Conservation (phyloP, 2,329 filamentous ascomycete species). For the Teratosphaeria zuluensis region DNA sequence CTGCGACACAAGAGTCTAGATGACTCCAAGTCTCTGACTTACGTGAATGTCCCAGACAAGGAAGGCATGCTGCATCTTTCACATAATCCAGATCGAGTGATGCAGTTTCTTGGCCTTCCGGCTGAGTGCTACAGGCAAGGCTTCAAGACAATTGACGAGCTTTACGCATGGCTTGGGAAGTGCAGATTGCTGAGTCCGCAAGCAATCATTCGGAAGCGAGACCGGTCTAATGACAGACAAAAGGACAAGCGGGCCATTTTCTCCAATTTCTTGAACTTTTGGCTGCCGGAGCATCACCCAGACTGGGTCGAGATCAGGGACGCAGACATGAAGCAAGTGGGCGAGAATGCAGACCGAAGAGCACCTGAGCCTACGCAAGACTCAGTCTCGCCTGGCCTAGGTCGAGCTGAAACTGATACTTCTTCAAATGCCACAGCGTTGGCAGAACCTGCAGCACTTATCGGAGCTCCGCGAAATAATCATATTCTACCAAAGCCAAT, state of each 20-base stretch:
- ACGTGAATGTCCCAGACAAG: constrained; percentile 19
- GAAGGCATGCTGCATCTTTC: constrained; percentile 53
- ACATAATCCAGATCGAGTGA: constrained; percentile 43
- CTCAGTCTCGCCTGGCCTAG: background rate
- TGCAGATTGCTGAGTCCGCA: constrained; percentile 50
- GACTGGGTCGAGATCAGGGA: background rate
- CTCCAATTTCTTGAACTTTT: constrained; percentile 52
- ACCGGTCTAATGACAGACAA: constrained; percentile 46
- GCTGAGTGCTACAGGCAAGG: constrained; percentile 38
- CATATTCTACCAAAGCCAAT: background rate
- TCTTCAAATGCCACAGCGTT: background rate
- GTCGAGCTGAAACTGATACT: background rate
- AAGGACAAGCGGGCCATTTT: constrained; percentile 49
- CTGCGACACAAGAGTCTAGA: constrained; percentile 63
- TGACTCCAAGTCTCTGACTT: constrained; percentile 36
- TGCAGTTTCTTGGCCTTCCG: constrained; percentile 46
- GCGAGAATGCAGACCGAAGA: background rate
- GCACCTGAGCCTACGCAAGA: background rate
- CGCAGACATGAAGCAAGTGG: background rate
- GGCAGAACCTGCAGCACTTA: background rate
- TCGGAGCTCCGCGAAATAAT: background rate
- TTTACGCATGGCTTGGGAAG: constrained; percentile 53
- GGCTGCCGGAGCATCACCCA: constrained; percentile 42
- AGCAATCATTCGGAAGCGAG: constrained; percentile 22
- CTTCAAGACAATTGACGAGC: constrained; percentile 45